Base-by-base conservation (phyloP, 1,284 basidiomycete genomes). In the Ganoderma boninense region DNA sequence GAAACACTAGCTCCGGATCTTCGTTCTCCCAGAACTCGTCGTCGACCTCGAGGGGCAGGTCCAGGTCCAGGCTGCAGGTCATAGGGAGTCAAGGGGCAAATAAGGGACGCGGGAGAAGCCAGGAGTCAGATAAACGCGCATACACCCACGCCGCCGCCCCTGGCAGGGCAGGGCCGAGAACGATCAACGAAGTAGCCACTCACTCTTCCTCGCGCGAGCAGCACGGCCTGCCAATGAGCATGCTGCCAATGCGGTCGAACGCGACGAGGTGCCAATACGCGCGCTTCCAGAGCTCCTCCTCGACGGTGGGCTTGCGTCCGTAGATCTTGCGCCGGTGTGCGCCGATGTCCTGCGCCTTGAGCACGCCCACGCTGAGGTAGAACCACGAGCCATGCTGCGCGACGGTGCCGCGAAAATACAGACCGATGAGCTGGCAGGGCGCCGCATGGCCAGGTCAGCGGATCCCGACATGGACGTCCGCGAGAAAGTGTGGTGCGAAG, bases 11-110 rank as follows among this genome's bases (percentile, higher is more conserved):
- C 26, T 84, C 78, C 5, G 86, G 84, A 67, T 87, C 83, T 2
- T 86, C 84, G 65, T 83, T 78, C 75, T 90, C 88, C 94, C 93
- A 96, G 76, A 90, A 95, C 73, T 96, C 93, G 77, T 97, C 96
- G 73, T 96, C 93, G 7, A 97, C 91, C 77, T 95, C 93, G 10
- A 94, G 82, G 0, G 95, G 94, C 62, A 92, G 84, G 49, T 94
- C 93, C 32, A 92, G 83, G 78, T 97, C 95, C 78, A 93, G 92
- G 79, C 92, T 93, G 67, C 42, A 46, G 42, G 32, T 49, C 64
- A 20, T 10, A 57, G 26, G 46, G 26, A 60, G 5, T 13, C 56
- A 40, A 40, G 23, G 35, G 38, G 38, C 38, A 6, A 38, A 38
- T 38, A 40, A 54, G n/a, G 29, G 26, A 18, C 32, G 42, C 35